These are phyloP conservation scores for Cardiospermum halicacabum DNA, from an alignment of 345 rosid species.

Conservation along the genomic window DNA sequence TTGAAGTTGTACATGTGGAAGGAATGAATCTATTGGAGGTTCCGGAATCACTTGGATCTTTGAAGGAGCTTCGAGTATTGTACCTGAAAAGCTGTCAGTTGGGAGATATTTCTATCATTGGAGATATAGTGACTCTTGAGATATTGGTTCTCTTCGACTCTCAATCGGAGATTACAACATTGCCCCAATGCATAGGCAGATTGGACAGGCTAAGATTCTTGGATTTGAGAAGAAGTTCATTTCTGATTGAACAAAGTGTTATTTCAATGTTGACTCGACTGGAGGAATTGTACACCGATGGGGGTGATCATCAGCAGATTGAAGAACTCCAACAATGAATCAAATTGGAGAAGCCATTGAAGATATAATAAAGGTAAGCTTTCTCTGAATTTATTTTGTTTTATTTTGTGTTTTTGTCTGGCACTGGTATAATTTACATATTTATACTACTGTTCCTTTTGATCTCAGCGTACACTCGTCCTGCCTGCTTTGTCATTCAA, in stretches of 20 bases:
- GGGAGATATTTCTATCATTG: constrained; percentile 2
- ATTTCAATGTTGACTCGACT: constrained; percentile 13
- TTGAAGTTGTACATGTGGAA: constrained; percentile 21
- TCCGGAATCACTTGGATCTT: constrained; percentile 10
- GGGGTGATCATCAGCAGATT: constrained; percentile 17
- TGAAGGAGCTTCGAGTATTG: constrained; percentile 15
- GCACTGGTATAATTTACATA: too few species aligned
- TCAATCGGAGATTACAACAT: neutral
- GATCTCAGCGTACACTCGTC: too few species aligned
- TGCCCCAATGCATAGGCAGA: constrained; percentile 25
- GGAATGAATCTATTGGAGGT: neutral
- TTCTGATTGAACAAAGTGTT: constrained; percentile 14
- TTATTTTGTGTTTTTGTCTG: too few species aligned
- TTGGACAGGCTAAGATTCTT: constrained; percentile 14
- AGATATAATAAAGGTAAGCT: too few species aligned
- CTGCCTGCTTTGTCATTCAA: too few species aligned
- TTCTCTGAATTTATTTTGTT: too few species aligned
- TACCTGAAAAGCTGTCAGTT: constrained; percentile 1
- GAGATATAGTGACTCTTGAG: constrained; percentile 13
- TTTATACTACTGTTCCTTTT: too few species aligned
- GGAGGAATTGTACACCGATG: constrained; percentile 24
- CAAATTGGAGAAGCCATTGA: too few species aligned
- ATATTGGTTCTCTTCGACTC: constrained; percentile 15
- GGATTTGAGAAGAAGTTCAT: constrained; percentile 11
- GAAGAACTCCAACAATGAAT: neutral